Conservation (phyloP, 306 rosid species). For the Castanea sativa region DNA sequence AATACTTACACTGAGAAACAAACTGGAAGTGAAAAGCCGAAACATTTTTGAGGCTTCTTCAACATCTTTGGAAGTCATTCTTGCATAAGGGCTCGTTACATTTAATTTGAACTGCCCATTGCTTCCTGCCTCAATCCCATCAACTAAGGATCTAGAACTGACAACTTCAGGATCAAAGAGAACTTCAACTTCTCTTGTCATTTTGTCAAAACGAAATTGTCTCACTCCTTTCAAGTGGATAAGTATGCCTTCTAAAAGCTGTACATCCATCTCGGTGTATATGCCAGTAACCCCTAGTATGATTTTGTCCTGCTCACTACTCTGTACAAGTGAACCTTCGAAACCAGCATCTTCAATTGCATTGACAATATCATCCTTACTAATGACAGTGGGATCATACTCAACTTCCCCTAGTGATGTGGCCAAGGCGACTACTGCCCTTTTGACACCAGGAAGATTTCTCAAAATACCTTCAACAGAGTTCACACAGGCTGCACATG, state of each 20-base stretch:
- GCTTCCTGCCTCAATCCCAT: slow-evolving; percentile 69
- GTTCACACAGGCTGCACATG: slow-evolving; percentile 98
- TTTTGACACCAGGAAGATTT: slow-evolving; percentile 78
- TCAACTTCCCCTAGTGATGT: slow-evolving; percentile 94
- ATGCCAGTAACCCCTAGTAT: slow-evolving; percentile 68
- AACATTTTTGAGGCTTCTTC: slow-evolving; percentile 66
- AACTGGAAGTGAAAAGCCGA: slow-evolving; percentile 75
- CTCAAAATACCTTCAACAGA: slow-evolving; percentile 87
- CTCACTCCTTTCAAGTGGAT: slow-evolving; percentile 69
- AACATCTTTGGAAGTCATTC: slow-evolving; percentile 78
- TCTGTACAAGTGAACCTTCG: slow-evolving; percentile 76
- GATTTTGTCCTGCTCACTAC: slow-evolving; percentile 82
- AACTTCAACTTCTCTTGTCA: slow-evolving; percentile 64
- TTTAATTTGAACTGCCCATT: slow-evolving; percentile 63
- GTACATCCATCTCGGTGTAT: slow-evolving; percentile 52
- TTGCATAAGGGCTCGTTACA: slow-evolving; percentile 71
- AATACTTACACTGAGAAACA: slow-evolving; percentile 82
- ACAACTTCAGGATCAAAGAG: slow-evolving; percentile 80
- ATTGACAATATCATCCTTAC: slow-evolving; percentile 80
- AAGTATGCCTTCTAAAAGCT: slow-evolving; percentile 62
- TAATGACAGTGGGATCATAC: slow-evolving; percentile 64
- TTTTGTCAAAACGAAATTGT: slow-evolving; percentile 55
- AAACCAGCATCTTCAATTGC: slow-evolving; percentile 97
- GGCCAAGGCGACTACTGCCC: slow-evolving; percentile 91
- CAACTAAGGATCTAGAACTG: slow-evolving; percentile 82